Conservation (phyloP, 2,329 filamentous ascomycete species). For the Trichoderma koningii region DNA sequence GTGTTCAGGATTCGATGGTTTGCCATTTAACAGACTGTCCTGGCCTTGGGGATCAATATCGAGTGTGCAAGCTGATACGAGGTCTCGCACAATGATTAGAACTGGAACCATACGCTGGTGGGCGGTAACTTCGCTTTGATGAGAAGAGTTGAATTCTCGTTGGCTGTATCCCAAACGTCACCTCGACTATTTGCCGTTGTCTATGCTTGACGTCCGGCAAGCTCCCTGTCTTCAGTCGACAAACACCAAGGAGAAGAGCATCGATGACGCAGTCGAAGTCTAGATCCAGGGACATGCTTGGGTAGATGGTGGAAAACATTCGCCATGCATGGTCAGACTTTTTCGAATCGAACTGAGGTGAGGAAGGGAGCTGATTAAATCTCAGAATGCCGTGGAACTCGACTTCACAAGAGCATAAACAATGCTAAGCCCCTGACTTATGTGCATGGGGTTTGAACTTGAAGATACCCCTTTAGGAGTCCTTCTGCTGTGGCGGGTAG, state of each 20-base stretch:
- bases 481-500: too few species aligned
- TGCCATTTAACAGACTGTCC: not conserved
- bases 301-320: not conserved
- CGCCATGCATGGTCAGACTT: not conserved
- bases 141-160: not conserved
- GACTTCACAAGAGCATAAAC: not conserved
- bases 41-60: not conserved
- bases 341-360: not conserved
- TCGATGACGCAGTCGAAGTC: constrained; percentile 24
- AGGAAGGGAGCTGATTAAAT: not conserved
- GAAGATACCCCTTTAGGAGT: not conserved
- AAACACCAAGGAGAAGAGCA: not conserved
- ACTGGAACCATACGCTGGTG: not conserved
- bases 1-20: not conserved
- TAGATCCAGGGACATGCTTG: not conserved
- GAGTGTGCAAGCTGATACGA: not conserved
- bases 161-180: not conserved
- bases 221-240: not conserved
- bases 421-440: not conserved
- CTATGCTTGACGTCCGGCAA: not conserved
- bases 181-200: too few species aligned
- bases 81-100: not conserved
- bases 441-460: not conserved
- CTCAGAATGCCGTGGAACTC: too few species aligned
- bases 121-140: not conserved